Evolutionary conservation across 129 eudicot genomes (phyloP).

Genomic region (Arctium lappa): DNA sequence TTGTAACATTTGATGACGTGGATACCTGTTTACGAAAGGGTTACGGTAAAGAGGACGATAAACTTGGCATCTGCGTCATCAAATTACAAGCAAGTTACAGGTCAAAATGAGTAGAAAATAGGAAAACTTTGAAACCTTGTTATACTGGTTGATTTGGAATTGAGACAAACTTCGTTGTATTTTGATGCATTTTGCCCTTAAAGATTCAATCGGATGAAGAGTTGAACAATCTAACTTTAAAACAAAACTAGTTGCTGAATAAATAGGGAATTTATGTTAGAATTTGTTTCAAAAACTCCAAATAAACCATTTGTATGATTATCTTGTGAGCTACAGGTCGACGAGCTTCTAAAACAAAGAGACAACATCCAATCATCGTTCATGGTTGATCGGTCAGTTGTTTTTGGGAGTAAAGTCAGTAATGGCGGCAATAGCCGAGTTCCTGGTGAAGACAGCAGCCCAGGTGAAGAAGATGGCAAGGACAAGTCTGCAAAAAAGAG

Average conservation of each 20-base stretch:
- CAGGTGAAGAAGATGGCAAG: conserved; percentile 47
- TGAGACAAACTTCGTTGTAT: too few relatives aligned
- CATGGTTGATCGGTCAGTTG: conserved; percentile 36
- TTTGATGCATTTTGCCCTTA: too few relatives aligned
- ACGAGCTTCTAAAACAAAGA: conserved; percentile 70
- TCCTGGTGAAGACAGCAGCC: conserved; percentile 50
- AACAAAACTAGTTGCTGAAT: background rate
- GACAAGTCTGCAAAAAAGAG: conserved; percentile 37
- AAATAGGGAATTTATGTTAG: background rate
- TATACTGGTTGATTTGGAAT: too few relatives aligned
- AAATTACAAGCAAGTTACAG: too few relatives aligned
- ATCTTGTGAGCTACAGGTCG: conserved; percentile 41
- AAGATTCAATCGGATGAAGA: background rate
- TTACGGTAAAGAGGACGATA: background rate
- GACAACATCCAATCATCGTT: conserved; percentile 68
- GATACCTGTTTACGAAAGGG: background rate
- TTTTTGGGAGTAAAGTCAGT: conserved; percentile 30
- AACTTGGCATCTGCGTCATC: background rate
- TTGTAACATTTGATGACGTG: background rate
- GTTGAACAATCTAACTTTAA: background rate
- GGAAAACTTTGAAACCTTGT: too few relatives aligned
- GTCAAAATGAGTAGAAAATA: too few relatives aligned
- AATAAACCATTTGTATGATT: background rate
- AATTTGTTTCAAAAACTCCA: background rate
- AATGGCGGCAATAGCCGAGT: conserved; percentile 54